Evolutionary conservation across 2,329 filamentous ascomycete species (phyloP), one percentile per base, ranked within the genome.

Genomic region (Penicillium italicum): DNA sequence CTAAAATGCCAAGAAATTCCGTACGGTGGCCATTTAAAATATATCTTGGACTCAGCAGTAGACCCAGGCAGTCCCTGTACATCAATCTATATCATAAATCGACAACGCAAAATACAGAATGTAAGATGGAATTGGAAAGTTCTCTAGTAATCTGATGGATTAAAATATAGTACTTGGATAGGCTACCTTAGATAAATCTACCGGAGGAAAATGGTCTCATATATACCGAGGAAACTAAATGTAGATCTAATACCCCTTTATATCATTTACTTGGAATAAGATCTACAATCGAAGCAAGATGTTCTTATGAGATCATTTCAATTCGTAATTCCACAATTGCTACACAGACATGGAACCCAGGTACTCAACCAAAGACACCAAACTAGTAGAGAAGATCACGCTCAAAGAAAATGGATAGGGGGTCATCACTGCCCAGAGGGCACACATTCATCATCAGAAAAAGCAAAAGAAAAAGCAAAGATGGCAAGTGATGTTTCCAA

Each of bases 11-110:
- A 63, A 60, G 61, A 53, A 55, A 50, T 50, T 24, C 20, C 20
- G 55, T 57, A 59, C n/a, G 57, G 59, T 60, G 61, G 57, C 59
- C 45, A 60, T 53, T 42, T 3, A 20, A 34, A 33, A 53, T 53
- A 47, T 55, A 55, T 48, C 12, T 24, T 26, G 33, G 6, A 4
- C 24, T 26, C 6, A 26, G 4, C 24, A 6, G 6, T n/a, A n/a
- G n/a, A n/a, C n/a, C n/a, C n/a, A n/a, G n/a, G n/a, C n/a, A n/a
- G n/a, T n/a, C n/a, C n/a, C n/a, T n/a, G n/a, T n/a, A n/a, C n/a
- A n/a, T n/a, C n/a, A n/a, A n/a, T n/a, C n/a, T n/a, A n/a, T n/a
- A n/a, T n/a, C n/a, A n/a, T n/a, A n/a, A n/a, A n/a, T n/a, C n/a
- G n/a, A n/a, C n/a, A n/a, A n/a, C n/a, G n/a, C n/a, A 24, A 24